These are phyloP conservation scores for Fragosphaeria purpurea DNA, from an alignment of 2,329 filamentous ascomycete genomes.

Conservation along the genomic window DNA sequence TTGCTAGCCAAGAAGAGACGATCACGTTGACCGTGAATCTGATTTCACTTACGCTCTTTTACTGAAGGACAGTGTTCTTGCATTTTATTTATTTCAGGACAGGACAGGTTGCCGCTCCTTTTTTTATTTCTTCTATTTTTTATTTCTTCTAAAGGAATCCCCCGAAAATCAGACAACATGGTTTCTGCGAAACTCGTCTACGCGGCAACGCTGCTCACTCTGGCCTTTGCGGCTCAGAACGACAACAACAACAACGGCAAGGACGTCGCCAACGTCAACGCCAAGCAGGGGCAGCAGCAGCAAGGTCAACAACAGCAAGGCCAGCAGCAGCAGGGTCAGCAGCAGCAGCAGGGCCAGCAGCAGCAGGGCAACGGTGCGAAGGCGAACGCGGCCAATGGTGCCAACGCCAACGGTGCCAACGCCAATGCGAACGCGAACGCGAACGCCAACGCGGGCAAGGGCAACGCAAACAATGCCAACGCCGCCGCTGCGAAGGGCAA, in stretches of 20 bases:
- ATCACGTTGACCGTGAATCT: conserved; percentile 25
- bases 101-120: conserved; percentile 10
- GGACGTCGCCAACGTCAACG: background rate
- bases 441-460: background rate
- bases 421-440: background rate
- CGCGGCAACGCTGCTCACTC: conserved; percentile 18
- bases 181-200: conserved; percentile 18
- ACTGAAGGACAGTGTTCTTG: conserved; percentile 3
- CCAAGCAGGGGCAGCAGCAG: background rate
- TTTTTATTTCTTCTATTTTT: background rate
- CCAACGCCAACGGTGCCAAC: background rate
- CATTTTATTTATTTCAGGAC: conserved; percentile 5
- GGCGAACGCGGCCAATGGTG: background rate
- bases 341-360: background rate
- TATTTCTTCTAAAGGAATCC: background rate
- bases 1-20: conserved; percentile 20
- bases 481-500: background rate
- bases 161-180: conserved; percentile 16
- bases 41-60: conserved; percentile 12
- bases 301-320: background rate
- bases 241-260: conserved; percentile 2
- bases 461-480: conserved; percentile 3
- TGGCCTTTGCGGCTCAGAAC: conserved; percentile 17
- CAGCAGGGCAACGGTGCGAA: background rate
- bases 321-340: background rate